These are phyloP conservation scores for Plasmodium ovale DNA, from an alignment of 169 alveolate genomes.

Conservation along the genomic window DNA sequence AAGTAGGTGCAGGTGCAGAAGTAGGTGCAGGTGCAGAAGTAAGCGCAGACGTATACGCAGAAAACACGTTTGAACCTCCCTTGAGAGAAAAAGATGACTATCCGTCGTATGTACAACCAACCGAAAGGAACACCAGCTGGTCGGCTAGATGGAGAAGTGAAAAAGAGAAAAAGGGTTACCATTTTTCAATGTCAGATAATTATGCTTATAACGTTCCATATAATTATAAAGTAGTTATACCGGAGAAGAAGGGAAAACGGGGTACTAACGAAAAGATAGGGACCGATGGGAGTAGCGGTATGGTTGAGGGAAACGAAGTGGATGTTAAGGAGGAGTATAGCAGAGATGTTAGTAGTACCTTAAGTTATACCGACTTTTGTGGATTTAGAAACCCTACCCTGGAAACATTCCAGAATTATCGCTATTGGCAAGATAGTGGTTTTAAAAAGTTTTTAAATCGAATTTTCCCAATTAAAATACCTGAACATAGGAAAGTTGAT, in stretches of 20 bases:
- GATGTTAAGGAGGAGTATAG: slow-evolving; percentile 80
- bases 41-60: too few species aligned
- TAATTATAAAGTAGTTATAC: slow-evolving; percentile 59
- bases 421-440: slow-evolving; percentile 91
- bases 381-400: slow-evolving; percentile 89
- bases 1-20: too few species aligned
- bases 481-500: slow-evolving; percentile 83
- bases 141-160: slow-evolving; percentile 17
- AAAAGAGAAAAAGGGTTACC: slow-evolving; percentile 12
- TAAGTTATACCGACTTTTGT: slow-evolving; percentile 81
- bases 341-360: slow-evolving; percentile 73
- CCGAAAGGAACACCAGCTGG: slow-evolving; percentile 34
- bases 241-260: slow-evolving; percentile 25
- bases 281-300: too few species aligned
- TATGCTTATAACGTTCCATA: slow-evolving; percentile 75
- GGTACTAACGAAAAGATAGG: too few species aligned
- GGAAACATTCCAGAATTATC: slow-evolving; percentile 85
- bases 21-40: too few species aligned
- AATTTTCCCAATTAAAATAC: slow-evolving; percentile 88
- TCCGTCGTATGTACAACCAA: slow-evolving; percentile 71
- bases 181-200: slow-evolving; percentile 29
- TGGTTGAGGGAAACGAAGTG: not conserved
- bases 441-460: slow-evolving; percentile 87
- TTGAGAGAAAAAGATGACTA: slow-evolving; percentile 16
- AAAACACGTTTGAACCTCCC: slow-evolving; percentile 41